Evolutionary conservation across 176 grass and related monocot species (phyloP), one percentile per base, ranked within the genome.

Genomic region (Pontederia crassipes): DNA sequence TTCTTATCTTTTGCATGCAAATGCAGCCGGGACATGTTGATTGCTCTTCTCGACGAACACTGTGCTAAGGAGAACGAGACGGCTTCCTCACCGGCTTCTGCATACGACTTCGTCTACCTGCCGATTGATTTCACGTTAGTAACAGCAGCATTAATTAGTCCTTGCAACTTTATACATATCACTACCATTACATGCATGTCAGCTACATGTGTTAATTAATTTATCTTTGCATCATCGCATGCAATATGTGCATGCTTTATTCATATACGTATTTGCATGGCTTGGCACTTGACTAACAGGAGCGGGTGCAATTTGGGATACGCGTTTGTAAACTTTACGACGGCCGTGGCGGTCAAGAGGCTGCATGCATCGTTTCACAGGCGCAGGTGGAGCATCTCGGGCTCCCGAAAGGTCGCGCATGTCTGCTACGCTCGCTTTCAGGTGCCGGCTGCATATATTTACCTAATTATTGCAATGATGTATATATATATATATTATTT

Each of bases 311-410:
- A 85, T 47, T 61, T 53, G 54, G 89, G 89, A 0, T 95, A 88
- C 59, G 89, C 81, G 5, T 95, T 95, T 64, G 70, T 89, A 7
- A 95, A 95, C 77, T 78, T 95, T 62, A 95, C 89, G 10, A 78
- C 78, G 46, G 2, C 73, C 0, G 52, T 28, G 17, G 89, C 81
- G 0, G 78, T 75, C 5, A 26, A 5, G 28, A 11, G 48, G 45
- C 69, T 87, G 28, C 73, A 74, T 35, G 11, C 3, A 2, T 8
- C 55, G 0, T 66, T 95, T 4, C 59, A 88, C 10, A 11, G 72
- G 13, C 66, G 61, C 27, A 28, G 16, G 20, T 95, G 89, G 89
- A 63, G 28, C 11, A 17, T 66, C 15, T 60, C 68, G 45, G 67
- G 66, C 62, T 69, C 81, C 68, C 16, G 12, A 11, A 95, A 88